Base-by-base conservation (phyloP, 2,329 filamentous ascomycete species). In the Arthrobotrys iridis region DNA sequence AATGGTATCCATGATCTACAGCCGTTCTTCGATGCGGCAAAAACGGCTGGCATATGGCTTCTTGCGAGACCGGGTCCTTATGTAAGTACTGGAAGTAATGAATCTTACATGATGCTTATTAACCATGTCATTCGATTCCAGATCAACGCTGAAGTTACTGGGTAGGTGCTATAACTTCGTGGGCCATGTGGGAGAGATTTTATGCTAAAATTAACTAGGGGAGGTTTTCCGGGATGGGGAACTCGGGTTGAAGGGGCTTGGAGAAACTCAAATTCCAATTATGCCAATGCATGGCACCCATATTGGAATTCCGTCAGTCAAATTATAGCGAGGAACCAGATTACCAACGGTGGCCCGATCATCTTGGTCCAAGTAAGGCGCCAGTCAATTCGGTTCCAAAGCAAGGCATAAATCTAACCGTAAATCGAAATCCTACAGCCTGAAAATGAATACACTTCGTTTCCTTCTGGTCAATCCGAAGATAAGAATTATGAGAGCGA, bases 371-470 rank as follows among this genome's bases (percentile, higher is more conserved):
- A 96, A 80, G 68, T 73, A 73, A 4, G 28, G 20, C 11, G 28
- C 13, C n/a, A n/a, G 10, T 33, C n/a, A 6, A n/a, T 15, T n/a
- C n/a, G n/a, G n/a, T 0, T 33, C 37, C 11, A n/a, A 20, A 20
- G 2, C 4, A 35, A 52, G 4, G 4, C 20, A 33, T 11, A 18
- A 8, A 8, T 1, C 11, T 22, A n/a, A 18, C 24, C n/a, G 11
- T 52, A n/a, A n/a, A 4, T 20, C 37, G 6, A 35, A n/a, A 5
- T 24, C 35, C 13, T 22, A n/a, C 33, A 73, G 62, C 89, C 91
- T 0, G 92, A 96, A 81, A 96, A 95, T 77, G 92, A 95, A 81
- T 93, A 94, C n/a, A n/a, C n/a, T n/a, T n/a, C n/a, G n/a, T n/a
- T n/a, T n/a, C n/a, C n/a, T 30, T 80, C 88, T 86, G 0, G 62